These are phyloP conservation scores for Coelastrella sp. DNA, from an alignment of 139 green algal genomes.

Conservation along the genomic window DNA sequence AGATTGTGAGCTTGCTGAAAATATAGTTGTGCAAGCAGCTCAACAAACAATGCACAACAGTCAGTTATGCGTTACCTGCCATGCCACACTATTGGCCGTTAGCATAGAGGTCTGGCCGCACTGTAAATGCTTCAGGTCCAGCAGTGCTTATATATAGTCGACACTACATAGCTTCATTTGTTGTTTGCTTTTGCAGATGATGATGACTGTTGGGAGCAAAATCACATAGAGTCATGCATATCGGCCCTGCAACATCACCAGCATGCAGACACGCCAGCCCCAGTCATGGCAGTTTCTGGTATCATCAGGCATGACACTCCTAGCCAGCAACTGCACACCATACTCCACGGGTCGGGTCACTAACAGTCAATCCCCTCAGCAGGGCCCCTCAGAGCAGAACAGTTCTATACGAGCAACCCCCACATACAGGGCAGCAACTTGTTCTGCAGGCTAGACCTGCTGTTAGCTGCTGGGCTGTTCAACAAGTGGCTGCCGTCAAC, in stretches of 20 bases:
- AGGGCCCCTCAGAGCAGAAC: neutral
- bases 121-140: no score
- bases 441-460: slow-evolving; percentile 7
- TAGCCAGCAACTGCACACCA: neutral
- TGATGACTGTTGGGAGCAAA: slow-evolving; percentile 35
- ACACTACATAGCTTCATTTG: no score
- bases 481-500: slow-evolving; percentile 44
- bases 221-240: slow-evolving; percentile 37
- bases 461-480: slow-evolving; percentile 39
- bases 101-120: no score
- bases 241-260: neutral
- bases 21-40: no score
- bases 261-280: neutral
- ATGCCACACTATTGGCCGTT: no score
- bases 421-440: slow-evolving; percentile 51
- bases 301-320: slow-evolving; percentile 16
- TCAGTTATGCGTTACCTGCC: no score
- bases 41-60: no score
- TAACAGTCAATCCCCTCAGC: neutral
- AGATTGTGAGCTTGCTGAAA: no score
- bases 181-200: slow-evolving; percentile 12
- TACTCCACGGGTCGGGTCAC: neutral
- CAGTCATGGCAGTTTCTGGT: slow-evolving; percentile 24
- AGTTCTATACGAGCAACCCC: slow-evolving; percentile 32
- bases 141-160: no score